These are phyloP conservation scores for Ramalina intermedia DNA, from an alignment of 495 filamentous ascomycete species.

Conservation along the genomic window DNA sequence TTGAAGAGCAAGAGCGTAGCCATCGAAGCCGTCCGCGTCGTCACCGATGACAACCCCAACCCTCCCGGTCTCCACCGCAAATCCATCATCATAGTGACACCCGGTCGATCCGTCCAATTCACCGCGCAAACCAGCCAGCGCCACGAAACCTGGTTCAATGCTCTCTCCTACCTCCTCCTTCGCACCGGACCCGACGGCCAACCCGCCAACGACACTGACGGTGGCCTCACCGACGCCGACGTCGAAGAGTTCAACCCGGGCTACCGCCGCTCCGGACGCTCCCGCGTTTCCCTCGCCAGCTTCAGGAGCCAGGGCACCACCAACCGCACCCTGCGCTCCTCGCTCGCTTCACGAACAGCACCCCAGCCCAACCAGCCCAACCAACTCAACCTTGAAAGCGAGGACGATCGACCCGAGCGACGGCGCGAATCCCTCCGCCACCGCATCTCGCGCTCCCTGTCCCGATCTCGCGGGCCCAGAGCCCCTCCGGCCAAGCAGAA, in stretches of 20 bases:
- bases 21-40: constrained; percentile 83
- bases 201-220: constrained; percentile 20
- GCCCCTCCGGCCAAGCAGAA: neutral
- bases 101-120: constrained; percentile 76
- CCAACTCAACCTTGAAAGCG: neutral
- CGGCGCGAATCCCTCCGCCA: constrained; percentile 1
- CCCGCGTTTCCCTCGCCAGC: constrained; percentile 62
- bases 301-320: constrained; percentile 61
- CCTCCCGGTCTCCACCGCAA: constrained; percentile 89
- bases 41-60: constrained; percentile 92
- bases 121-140: constrained; percentile 86
- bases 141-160: constrained; percentile 98
- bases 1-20: constrained; percentile 85
- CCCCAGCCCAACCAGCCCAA: neutral
- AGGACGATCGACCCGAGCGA: neutral
- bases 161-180: constrained; percentile 80
- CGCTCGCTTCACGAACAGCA: constrained; percentile 1
- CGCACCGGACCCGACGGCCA: constrained; percentile 34
- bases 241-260: constrained; percentile 81
- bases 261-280: constrained; percentile 38
- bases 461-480: constrained; percentile 4
- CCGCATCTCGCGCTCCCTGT: constrained; percentile 10
- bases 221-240: constrained; percentile 55
- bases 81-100: constrained; percentile 80
- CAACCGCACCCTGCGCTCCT: constrained; percentile 18